Percentiles rank a stretch among this genome's conserved stretches.
Conservation (phyloP, 108 stramenopile species). For the Aurantiochytrium sp. region DNA sequence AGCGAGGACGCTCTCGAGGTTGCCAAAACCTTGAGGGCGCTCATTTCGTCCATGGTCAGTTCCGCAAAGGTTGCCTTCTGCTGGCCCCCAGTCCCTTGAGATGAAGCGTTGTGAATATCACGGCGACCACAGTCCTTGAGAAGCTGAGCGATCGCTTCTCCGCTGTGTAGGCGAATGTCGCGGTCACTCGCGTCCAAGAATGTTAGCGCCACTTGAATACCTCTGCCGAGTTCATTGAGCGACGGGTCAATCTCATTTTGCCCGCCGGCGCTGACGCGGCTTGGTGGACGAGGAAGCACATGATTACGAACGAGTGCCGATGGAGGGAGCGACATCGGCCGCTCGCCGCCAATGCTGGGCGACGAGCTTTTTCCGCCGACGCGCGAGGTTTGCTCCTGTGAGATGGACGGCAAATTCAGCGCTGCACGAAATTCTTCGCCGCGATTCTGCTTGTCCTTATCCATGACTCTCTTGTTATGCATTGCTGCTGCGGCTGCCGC, state of each 20-base stretch:
- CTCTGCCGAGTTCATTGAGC: not conserved
- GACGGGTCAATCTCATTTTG: not conserved
- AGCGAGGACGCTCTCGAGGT: not conserved
- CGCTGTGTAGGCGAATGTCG: not conserved
- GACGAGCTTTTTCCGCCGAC: no score
- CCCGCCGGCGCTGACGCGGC: no score
- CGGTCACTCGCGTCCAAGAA: not conserved
- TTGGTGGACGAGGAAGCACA: no score
- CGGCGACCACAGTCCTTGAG: not conserved
- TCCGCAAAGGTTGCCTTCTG: not conserved
- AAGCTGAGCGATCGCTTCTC: not conserved
- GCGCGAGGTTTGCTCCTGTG: no score
- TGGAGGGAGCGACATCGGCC: no score
- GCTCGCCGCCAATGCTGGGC: no score
- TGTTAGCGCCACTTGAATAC: not conserved
- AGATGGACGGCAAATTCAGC: no score
- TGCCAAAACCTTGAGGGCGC: not conserved
- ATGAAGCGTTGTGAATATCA: not conserved
- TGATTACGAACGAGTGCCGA: no score
- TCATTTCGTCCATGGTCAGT: not conserved
- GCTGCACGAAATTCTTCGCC: no score
- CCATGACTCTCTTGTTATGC: no score
- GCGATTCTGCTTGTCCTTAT: no score
- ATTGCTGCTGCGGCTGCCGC: no score
- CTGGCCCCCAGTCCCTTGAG: not conserved